Percentiles rank a stretch among this genome's conserved stretches.
Conservation (phyloP, 1,284 basidiomycete genomes). For the Hypsizygus ulmarius region DNA sequence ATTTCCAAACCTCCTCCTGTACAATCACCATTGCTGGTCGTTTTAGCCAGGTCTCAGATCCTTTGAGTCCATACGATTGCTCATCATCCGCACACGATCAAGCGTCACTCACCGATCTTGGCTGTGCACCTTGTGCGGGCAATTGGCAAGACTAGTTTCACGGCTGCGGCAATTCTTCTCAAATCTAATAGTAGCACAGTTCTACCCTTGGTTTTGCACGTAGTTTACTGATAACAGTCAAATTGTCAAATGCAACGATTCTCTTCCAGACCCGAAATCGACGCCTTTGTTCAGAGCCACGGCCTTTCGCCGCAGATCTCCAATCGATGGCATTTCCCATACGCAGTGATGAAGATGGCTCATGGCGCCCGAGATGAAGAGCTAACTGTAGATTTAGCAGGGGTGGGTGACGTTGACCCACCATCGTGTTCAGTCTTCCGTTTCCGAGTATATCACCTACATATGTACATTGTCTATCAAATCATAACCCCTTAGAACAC, state of each 20-base stretch:
- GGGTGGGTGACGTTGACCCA: conserved; percentile 5
- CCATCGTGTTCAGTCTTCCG: neutral
- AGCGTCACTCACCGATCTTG: conserved; percentile 2
- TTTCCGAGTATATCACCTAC: conserved; percentile 1
- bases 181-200: conserved; percentile 4
- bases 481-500: conserved; percentile 5
- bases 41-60: conserved; percentile 10
- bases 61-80: neutral
- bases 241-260: neutral
- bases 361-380: conserved; percentile 4
- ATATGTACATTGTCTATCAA: neutral
- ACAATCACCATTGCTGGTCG: neutral
- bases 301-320: conserved; percentile 21
- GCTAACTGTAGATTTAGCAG: conserved; percentile 2
- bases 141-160: conserved; percentile 6
- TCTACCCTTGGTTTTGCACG: neutral
- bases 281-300: conserved; percentile 5
- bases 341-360: conserved; percentile 5
- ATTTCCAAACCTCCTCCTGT: neutral
- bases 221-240: conserved; percentile 1
- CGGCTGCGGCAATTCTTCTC: conserved; percentile 8
- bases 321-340: conserved; percentile 17
- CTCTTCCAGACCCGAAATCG: neutral
- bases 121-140: conserved; percentile 5
- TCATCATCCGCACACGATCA: conserved; percentile 14